Evolutionary conservation across 495 filamentous ascomycete species (phyloP).

Genomic region (Darksidea phi): DNA sequence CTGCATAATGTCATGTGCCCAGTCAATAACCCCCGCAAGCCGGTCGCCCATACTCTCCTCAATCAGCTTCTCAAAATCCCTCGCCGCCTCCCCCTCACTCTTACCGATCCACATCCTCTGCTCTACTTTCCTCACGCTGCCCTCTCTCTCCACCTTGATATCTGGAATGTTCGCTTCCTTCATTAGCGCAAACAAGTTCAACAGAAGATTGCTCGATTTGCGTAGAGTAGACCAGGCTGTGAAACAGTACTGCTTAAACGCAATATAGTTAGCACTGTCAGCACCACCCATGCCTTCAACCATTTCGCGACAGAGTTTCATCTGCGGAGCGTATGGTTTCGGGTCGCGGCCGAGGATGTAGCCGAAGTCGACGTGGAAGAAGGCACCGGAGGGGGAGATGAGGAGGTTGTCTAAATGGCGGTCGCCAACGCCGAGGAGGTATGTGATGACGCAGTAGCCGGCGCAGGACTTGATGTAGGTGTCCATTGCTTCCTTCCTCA

Average conservation of each 20-base stretch:
- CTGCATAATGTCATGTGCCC: conserved; percentile 90
- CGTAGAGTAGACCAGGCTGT: conserved; percentile 89
- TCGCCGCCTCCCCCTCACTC: conserved; percentile 89
- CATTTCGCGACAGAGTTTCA: conserved; percentile 98
- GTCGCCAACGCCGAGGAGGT: conserved; percentile 96
- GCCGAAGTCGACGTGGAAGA: conserved; percentile 98
- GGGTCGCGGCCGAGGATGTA: conserved; percentile 97
- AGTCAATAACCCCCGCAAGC: conserved; percentile 90
- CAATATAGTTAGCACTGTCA: conserved; percentile 70
- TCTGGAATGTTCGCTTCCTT: conserved; percentile 95
- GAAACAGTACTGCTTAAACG: conserved; percentile 94
- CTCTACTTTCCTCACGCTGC: conserved; percentile 89
- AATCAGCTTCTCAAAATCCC: conserved; percentile 81
- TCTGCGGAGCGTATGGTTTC: conserved; percentile 92
- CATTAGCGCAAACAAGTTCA: conserved; percentile 97
- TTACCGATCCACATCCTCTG: conserved; percentile 91
- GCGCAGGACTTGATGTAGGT: conserved; percentile 95
- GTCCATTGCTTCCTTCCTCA: conserved; percentile 90
- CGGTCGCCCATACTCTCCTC: conserved; percentile 84
- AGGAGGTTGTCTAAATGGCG: conserved; percentile 95
- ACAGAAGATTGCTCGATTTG: conserved; percentile 84
- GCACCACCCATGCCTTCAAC: conserved; percentile 95
- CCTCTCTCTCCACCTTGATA: conserved; percentile 86
- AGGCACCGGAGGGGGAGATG: conserved; percentile 84
- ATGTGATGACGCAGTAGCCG: conserved; percentile 98